These are phyloP conservation scores for Leishmania major DNA, from an alignment of 208 protist species.

Conservation along the genomic window DNA sequence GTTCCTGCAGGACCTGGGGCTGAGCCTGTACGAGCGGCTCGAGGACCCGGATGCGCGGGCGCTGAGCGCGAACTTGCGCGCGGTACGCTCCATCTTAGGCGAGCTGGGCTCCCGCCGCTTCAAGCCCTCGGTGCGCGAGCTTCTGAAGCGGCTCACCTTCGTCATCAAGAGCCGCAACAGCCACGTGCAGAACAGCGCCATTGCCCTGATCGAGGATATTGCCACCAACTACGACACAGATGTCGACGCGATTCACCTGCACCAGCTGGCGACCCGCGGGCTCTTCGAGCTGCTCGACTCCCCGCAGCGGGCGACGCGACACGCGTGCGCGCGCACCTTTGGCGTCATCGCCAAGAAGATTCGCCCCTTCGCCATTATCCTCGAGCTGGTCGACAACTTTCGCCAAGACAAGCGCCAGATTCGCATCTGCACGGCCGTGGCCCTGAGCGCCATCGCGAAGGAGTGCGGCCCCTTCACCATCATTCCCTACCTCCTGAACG, in stretches of 20 bases:
- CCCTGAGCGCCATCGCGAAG: slow-evolving; percentile 99
- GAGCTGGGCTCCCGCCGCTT: slow-evolving; percentile 97
- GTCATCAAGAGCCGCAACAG: slow-evolving; percentile 99
- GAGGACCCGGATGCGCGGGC: slow-evolving; percentile 98
- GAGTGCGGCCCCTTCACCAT: slow-evolving; percentile 99
- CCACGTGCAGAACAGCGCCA: slow-evolving; percentile 98
- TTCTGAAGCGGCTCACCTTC: slow-evolving; percentile 97
- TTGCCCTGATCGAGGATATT: slow-evolving; percentile 98
- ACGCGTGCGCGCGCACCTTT: slow-evolving; percentile 97
- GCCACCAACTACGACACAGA: slow-evolving; percentile 85
- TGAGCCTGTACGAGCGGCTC: slow-evolving; percentile 98
- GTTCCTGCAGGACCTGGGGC: slow-evolving; percentile 95
- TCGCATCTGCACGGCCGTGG: slow-evolving; percentile 99
- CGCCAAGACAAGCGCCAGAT: slow-evolving; percentile 99
- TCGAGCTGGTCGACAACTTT: slow-evolving; percentile 99
- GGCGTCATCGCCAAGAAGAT: slow-evolving; percentile 99
- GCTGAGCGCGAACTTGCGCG: slow-evolving; percentile 96
- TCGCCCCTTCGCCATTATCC: slow-evolving; percentile 98
- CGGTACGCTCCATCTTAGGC: slow-evolving; percentile 97
- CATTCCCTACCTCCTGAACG: slow-evolving; percentile 99
- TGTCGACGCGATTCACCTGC: slow-evolving; percentile 90
- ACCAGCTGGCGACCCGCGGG: slow-evolving; percentile 98
- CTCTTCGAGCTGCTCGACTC: slow-evolving; percentile 99
- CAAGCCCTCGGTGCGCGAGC: slow-evolving; percentile 96
- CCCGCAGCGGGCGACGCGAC: slow-evolving; percentile 96